Evolutionary conservation across 345 rosid species (phyloP), one percentile per base, ranked within the genome.

Genomic region (Populus simonii): DNA sequence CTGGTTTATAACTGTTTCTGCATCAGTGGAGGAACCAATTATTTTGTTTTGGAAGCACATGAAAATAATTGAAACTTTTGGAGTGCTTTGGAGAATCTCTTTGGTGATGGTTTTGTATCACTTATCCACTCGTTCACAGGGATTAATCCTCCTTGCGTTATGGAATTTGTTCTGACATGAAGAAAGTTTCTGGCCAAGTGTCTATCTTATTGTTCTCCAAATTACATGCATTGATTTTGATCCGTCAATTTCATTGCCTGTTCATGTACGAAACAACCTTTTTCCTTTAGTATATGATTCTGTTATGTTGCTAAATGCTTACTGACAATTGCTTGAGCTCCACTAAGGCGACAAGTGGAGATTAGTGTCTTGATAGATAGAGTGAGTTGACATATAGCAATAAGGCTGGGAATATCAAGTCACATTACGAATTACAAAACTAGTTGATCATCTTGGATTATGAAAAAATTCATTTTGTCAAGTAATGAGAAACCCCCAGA

Each of bases 1-100:
- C 29, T 59, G 53, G 63, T 79, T 63, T 35, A 33, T 76, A 36
- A 20, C 2, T 51, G 71, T 74, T 49, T 66, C 61, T 57, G 80
- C 74, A 68, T 66, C 73, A 79, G 76, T 65, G 7, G 27, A 76
- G 71, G 79, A 79, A 81, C 77, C 76, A 25, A 41, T 76, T 69
- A 73, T 79, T 61, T 27, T 51, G 51, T 78, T 71, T 33, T 71
- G 29, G 22, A 31, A 66, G 39, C 22, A 51, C 53, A 47, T 57
- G 67, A 33, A 72, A 81, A 72, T 72, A 68, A 72, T 79, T 73
- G 76, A 53, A 63, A 57, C 75, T 69, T 72, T 61, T 36, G 51
- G 38, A 73, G 69, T 84, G 79, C 78, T 75, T 66, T 72, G 31
- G 31, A 65, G 73, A 59, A 74, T 79, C 71, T 66, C 73, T 70